phyloP scores from a whole-genome alignment of 495 filamentous ascomycete species.

The Aspergillus incahuasiensis region DNA sequence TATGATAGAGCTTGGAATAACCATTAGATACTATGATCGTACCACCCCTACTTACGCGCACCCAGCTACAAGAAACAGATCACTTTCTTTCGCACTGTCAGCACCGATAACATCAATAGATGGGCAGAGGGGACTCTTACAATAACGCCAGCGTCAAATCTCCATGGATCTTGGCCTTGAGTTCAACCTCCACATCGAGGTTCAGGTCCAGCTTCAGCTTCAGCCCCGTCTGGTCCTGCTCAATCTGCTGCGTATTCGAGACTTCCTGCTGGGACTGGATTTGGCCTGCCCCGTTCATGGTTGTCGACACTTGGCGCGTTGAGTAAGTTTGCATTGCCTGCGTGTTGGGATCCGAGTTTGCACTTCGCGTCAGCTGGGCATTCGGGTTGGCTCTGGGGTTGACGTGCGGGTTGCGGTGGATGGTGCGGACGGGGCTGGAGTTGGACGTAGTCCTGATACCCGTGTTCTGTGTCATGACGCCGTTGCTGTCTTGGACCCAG shows the following conservation, averaged over 20 bases:
- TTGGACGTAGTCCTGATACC: too few relatives aligned
- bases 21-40: too few relatives aligned
- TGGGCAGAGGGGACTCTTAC: slow-evolving; percentile 31
- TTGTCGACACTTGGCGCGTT: background rate
- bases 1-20: too few relatives aligned
- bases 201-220: slow-evolving; percentile 69
- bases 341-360: too few relatives aligned
- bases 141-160: slow-evolving; percentile 72
- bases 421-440: background rate
- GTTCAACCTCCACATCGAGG: slow-evolving; percentile 70
- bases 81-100: background rate
- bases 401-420: background rate
- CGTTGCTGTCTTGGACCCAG: too few relatives aligned
- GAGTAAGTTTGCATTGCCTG: background rate
- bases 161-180: slow-evolving; percentile 78
- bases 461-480: too few relatives aligned
- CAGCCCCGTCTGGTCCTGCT: slow-evolving; percentile 23
- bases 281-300: background rate
- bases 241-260: background rate
- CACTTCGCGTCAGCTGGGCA: too few relatives aligned
- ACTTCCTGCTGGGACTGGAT: background rate
- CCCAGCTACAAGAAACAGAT: too few relatives aligned
- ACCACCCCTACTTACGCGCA: too few relatives aligned
- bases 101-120: background rate
- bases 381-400: too few relatives aligned